Evolutionary conservation across 1,139 yeast genomes (phyloP), one percentile per base, ranked within the genome.

Genomic region (Saccharomycopsis hybrid): DNA sequence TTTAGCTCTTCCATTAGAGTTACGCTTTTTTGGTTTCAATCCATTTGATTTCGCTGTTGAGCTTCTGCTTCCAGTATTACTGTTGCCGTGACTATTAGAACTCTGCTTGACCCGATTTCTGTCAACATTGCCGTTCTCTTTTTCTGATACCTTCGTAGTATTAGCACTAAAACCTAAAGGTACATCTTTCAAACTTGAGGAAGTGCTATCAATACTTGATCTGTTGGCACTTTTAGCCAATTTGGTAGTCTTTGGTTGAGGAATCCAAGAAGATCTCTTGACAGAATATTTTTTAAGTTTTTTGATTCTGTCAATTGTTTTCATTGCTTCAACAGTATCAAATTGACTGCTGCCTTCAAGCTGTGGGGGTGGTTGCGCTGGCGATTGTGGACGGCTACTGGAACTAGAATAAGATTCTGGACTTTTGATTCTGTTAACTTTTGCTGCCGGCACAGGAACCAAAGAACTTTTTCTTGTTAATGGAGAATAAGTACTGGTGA

Each of bases 241-340:
- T 29, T 37, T 9, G 9, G 29, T 33, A 4, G 28, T 8, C 45
- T 41, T 51, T 24, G 52, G 48, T 29, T 48, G 52, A 5, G 54
- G 54, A 43, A 51, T 51, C 47, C 41, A 35, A 13, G 52, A 43
- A 13, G 47, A 29, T 25, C 39, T 37, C 3, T 27, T 36, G 9
- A 36, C 46, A 9, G 49, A 37, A n/a, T 13, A 13, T 37, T 41
- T 47, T 30, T 40, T 44, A 35, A 51, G 28, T 30, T 49, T 51
- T 25, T 49, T 49, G n/a, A 51, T 45, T 41, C 54, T 40, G 7
- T 51, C 49, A 13, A 50, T 43, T 5, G 52, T 42, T 33, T 29
- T 45, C 49, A 3, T 38, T 43, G 13, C 33, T 9, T 42, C 29
- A n/a, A n/a, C n/a, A n/a, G n/a, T n/a, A n/a, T n/a, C n/a, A n/a